phyloP scores from a whole-genome alignment of 1,284 basidiomycete species.

The Cutaneotrichosporon sp. region DNA sequence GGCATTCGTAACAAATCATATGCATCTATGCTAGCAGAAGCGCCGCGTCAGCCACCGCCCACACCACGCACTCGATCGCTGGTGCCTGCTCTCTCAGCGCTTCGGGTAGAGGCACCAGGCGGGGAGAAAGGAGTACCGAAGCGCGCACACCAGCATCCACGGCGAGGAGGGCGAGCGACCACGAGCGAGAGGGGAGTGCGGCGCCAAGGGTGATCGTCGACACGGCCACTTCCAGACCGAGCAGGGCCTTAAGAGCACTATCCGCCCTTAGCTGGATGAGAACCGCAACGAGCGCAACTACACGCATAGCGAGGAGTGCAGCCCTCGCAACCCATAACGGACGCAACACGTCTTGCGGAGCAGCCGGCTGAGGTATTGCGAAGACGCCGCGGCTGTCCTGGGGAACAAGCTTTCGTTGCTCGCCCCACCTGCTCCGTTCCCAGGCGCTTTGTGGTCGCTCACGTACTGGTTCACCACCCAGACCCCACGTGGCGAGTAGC shows the following conservation, averaged over 20 bases:
- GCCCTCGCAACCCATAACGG: constrained; percentile 11
- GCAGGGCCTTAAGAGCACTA: constrained; percentile 4
- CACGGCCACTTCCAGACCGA: constrained; percentile 10
- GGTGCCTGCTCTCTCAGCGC: background rate
- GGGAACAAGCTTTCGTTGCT: background rate
- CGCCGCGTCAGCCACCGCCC: background rate
- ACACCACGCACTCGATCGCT: background rate
- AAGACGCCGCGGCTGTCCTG: background rate
- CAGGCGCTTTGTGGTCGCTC: background rate
- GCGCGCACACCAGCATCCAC: constrained; percentile 14
- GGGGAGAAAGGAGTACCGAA: constrained; percentile 8
- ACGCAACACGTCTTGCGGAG: background rate
- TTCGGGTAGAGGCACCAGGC: background rate
- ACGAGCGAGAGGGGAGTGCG: constrained; percentile 9
- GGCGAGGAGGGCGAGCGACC: constrained; percentile 15
- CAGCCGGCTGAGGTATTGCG: background rate
- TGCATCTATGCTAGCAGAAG: background rate
- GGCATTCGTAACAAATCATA: background rate
- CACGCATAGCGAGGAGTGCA: constrained; percentile 11
- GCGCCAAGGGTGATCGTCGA: constrained; percentile 16
- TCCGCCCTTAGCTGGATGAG: background rate
- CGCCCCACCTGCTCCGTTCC: background rate
- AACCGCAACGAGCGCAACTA: constrained; percentile 1
- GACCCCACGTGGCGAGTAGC: constrained; percentile 44
- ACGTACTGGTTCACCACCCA: constrained; percentile 16